These are phyloP conservation scores for Solanum etuberosum DNA, from an alignment of 257 asterid genomes.

Conservation along the genomic window DNA sequence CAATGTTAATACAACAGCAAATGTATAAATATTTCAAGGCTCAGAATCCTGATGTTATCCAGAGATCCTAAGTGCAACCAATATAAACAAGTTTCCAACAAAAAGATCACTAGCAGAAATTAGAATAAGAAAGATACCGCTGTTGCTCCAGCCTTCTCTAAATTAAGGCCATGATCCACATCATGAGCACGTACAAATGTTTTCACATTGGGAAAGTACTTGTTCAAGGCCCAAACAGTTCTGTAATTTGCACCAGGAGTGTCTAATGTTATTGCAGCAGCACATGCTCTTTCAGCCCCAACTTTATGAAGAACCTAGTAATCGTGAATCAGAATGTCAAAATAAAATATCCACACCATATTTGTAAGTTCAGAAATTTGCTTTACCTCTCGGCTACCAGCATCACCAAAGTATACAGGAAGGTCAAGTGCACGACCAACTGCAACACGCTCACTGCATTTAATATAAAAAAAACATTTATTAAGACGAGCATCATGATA, in stretches of 20 bases:
- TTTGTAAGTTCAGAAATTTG: constrained; percentile 3
- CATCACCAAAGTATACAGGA: constrained; percentile 99
- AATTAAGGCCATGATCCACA: constrained; percentile 92
- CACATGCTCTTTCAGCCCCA: constrained; percentile 98
- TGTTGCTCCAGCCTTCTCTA: constrained; percentile 98
- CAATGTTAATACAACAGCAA: neutral
- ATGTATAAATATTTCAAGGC: neutral
- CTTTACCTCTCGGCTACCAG: constrained; percentile 96
- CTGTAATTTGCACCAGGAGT: constrained; percentile 99
- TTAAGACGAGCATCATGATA: neutral
- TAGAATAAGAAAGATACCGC: constrained; percentile 50
- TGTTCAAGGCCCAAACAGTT: constrained; percentile 99
- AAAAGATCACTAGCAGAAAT: neutral
- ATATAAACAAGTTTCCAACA: neutral
- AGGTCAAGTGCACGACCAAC: constrained; percentile 98
- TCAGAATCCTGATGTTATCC: neutral
- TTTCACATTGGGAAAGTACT: constrained; percentile 86
- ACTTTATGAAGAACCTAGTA: constrained; percentile 92
- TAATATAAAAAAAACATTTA: neutral
- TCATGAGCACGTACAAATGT: constrained; percentile 99
- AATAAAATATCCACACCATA: constrained; percentile 1
- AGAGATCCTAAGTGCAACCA: neutral
- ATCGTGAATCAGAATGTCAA: constrained; percentile 5
- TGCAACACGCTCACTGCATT: constrained; percentile 85
- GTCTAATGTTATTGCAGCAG: constrained; percentile 94